A percentile compares a stretch with the other conserved stretches of the same genome.
phyloP scores from a whole-genome alignment of 2,329 filamentous ascomycete species.

The Colletotrichum sp. region DNA sequence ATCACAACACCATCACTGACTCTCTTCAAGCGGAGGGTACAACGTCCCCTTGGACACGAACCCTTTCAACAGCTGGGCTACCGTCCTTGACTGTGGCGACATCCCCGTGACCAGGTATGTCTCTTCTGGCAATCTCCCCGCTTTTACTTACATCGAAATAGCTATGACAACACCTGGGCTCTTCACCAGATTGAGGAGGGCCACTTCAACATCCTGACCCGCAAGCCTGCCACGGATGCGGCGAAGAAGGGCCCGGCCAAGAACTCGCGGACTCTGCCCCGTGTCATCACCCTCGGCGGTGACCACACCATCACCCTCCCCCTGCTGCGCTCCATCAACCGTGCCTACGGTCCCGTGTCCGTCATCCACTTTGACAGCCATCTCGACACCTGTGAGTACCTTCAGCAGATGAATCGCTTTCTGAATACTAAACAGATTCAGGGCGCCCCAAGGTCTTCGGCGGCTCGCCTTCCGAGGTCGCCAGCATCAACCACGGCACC shows the following conservation, averaged over 20 bases:
- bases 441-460: conserved; percentile 90
- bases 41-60: conserved; percentile 83
- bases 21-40: conserved; percentile 76
- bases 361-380: conserved; percentile 70
- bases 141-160: conserved; percentile 33
- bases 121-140: too few relatives aligned
- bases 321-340: conserved; percentile 63
- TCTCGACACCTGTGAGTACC: conserved; percentile 66
- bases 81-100: conserved; percentile 82
- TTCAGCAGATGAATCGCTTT: conserved; percentile 16
- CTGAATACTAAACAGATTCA: conserved; percentile 40
- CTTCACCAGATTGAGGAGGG: conserved; percentile 87
- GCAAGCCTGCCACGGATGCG: conserved; percentile 72
- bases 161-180: conserved; percentile 83
- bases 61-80: conserved; percentile 83
- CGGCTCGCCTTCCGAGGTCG: conserved; percentile 76
- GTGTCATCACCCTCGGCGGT: conserved; percentile 78
- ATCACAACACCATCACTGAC: neutral
- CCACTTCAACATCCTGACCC: conserved; percentile 76
- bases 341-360: conserved; percentile 64
- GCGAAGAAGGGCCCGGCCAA: conserved; percentile 71
- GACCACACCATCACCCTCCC: conserved; percentile 69
- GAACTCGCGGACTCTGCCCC: conserved; percentile 76
- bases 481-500: conserved; percentile 84
- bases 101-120: conserved; percentile 83